Base-by-base conservation (phyloP, 352 stramenopile species). In the Globisporangium polare region DNA sequence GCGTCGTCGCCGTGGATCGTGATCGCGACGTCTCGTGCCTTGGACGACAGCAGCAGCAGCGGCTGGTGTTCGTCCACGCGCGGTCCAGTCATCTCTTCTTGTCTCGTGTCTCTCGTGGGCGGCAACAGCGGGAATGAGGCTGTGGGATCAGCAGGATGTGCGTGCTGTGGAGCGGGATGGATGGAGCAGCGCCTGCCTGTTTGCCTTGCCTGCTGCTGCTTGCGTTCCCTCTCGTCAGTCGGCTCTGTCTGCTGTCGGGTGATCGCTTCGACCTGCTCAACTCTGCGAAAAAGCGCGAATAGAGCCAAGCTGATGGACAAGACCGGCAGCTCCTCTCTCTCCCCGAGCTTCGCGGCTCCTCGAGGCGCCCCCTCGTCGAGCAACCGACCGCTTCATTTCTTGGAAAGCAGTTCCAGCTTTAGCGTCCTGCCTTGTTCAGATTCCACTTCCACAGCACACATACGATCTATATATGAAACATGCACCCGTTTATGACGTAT, bases 1-100 rank as follows among this genome's bases (percentile, higher is more conserved):
- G 50, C 46, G 33, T 12, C 35, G 24, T 56, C 57, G 47, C 24
- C 52, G 24, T 26, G 29, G 46, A 63, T 56, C 45, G 57, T 56
- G 45, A 63, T 63, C 31, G 57, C 31, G 57, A 63, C 49, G 45
- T 63, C 57, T 22, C 54, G 54, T 26, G 41, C 4, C 51, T 56
- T n/a, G 15, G 8, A 29, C 13, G 58, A 37, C 9, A 27, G 9
- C 37, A 50, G 22, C n/a, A 64, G 39, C 39, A 65, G 29, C 13
- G 59, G 59, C 8, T 27, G 59, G 35, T 58, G 50, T 8, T 65
- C 59, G 20, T 41, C 15, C 18, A 24, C 35, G 26, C 59, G 49
- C n/a, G 42, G 17, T 8, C 59, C 50, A 22, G 50, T 58, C 51
- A 59, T 65, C 3, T 47, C 37, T 47, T 10, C n/a, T 17, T 31